A percentile compares a stretch with the other conserved stretches of the same genome.
Conservation (phyloP, 306 rosid species). For the Psophocarpus tetragonolobus region DNA sequence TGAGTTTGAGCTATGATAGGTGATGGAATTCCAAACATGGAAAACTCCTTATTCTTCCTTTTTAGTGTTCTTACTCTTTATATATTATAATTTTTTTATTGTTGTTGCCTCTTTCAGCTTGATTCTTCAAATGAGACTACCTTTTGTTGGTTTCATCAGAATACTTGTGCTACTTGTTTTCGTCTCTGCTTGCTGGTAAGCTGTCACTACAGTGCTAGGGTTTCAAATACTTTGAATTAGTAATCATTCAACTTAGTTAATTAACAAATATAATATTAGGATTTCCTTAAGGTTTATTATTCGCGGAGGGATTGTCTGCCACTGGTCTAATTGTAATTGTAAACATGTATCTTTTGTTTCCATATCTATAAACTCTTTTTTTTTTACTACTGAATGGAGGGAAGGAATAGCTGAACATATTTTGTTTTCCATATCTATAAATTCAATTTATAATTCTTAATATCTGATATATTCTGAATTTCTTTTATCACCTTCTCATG, state of each 20-base stretch:
- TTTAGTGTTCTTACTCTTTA: neutral
- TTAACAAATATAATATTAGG: neutral
- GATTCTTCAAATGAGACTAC: constrained; percentile 35
- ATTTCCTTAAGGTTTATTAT: neutral
- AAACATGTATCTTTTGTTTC: neutral
- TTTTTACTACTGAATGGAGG: neutral
- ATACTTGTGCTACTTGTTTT: constrained; percentile 32
- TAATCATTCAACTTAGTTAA: neutral
- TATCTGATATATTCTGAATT: neutral
- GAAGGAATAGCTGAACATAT: neutral
- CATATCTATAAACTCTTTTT: neutral
- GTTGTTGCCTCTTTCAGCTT: constrained; percentile 37
- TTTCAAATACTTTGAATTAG: constrained; percentile 7
- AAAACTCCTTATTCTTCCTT: neutral
- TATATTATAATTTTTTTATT: neutral
- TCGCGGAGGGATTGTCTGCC: neutral
- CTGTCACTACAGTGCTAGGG: constrained; percentile 9
- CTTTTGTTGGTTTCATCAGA: constrained; percentile 36
- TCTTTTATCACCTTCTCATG: neutral
- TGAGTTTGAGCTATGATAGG: neutral
- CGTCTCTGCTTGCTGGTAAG: constrained; percentile 51
- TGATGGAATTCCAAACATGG: neutral
- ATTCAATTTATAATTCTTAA: constrained; percentile 7
- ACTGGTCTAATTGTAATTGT: neutral
- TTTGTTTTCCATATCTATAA: too few relatives aligned